Evolutionary conservation across 2,329 filamentous ascomycete species (phyloP).

Genomic region (Aureobasidium pullulans): DNA sequence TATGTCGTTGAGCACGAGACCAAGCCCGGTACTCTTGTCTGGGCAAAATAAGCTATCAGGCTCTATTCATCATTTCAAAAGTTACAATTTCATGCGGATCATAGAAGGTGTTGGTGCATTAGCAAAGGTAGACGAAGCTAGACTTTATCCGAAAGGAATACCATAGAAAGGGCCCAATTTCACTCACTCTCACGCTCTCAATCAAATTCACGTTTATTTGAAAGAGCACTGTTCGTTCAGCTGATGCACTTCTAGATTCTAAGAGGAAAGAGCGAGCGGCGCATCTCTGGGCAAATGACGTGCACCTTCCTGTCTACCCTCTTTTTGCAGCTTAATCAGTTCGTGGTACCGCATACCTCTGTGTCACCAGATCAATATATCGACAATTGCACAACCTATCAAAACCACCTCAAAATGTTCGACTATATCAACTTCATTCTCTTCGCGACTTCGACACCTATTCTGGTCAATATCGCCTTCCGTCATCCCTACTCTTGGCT

Average conservation of each 20-base stretch:
- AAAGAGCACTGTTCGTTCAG: background rate
- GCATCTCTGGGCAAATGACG: no score
- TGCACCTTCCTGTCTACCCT: no score
- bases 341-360: no score
- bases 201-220: background rate
- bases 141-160: background rate
- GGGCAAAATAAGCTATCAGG: background rate
- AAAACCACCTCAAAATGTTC: background rate
- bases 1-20: constrained; percentile 52
- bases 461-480: background rate
- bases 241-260: no score
- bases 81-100: background rate
- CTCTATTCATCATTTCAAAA: background rate
- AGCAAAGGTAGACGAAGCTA: background rate
- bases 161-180: background rate
- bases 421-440: background rate
- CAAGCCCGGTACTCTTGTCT: constrained; percentile 5
- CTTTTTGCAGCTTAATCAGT: no score
- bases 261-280: no score
- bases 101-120: background rate
- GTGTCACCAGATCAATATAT: background rate
- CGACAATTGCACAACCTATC: background rate
- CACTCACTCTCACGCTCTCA: background rate
- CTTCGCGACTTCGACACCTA: background rate
- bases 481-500: background rate